A percentile compares a stretch with the other conserved stretches of the same genome.
Evolutionary conservation across 805 yeast species (phyloP).

Genomic region (Myxozyma monticola): DNA sequence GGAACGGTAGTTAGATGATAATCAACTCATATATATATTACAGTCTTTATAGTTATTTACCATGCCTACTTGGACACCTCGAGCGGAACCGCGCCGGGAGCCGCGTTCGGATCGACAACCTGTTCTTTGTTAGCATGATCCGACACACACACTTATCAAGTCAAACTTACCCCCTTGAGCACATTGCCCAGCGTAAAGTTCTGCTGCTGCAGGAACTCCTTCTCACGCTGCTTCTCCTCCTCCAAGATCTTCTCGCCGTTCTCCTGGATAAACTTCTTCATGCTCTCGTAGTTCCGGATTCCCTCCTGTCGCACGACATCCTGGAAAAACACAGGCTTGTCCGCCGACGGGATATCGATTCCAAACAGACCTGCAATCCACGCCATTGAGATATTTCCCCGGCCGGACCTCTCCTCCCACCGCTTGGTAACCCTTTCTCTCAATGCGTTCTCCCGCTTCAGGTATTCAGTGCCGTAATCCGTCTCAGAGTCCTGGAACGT

Average conservation of each 20-base stretch:
- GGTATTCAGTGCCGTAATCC: slow-evolving; percentile 77
- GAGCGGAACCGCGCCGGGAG: slow-evolving; percentile 6
- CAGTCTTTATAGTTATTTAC: too few species aligned
- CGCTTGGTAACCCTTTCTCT: slow-evolving; percentile 57
- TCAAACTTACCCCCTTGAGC: slow-evolving; percentile 54
- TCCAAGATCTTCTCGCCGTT: slow-evolving; percentile 61
- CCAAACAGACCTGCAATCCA: slow-evolving; percentile 32
- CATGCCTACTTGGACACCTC: too few species aligned
- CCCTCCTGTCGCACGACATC: slow-evolving; percentile 91
- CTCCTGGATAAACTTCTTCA: slow-evolving; percentile 80
- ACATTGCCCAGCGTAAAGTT: slow-evolving; percentile 81
- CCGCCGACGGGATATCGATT: slow-evolving; percentile 44
- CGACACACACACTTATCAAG: neutral
- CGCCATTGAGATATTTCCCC: slow-evolving; percentile 10
- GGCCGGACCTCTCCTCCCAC: slow-evolving; percentile 43
- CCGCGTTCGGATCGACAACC: slow-evolving; percentile 15
- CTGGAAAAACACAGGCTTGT: slow-evolving; percentile 66
- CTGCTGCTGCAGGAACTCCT: slow-evolving; percentile 80
- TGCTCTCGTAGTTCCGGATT: slow-evolving; percentile 79
- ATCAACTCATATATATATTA: too few species aligned
- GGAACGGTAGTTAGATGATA: neutral
- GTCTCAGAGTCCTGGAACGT: slow-evolving; percentile 67
- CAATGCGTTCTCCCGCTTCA: slow-evolving; percentile 70
- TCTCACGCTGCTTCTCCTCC: slow-evolving; percentile 49
- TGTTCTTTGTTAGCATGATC: neutral